A percentile compares a stretch with the other conserved stretches of the same genome.
phyloP scores from a whole-genome alignment of 2,329 filamentous ascomycete genomes.

The Botrytis fabae region DNA sequence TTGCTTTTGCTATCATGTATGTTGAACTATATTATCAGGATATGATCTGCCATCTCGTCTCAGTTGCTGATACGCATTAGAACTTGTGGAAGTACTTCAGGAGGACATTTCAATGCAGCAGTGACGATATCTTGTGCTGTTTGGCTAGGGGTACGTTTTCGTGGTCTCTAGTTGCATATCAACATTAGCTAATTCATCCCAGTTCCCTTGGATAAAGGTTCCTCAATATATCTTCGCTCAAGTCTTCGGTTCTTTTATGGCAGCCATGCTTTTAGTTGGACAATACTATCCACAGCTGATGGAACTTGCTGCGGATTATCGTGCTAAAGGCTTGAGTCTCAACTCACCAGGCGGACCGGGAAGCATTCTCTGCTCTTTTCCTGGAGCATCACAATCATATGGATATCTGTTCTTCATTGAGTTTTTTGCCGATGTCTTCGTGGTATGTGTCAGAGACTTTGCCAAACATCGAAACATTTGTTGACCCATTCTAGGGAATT shows the following conservation, averaged over 20 bases:
- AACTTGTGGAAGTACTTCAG: slow-evolving; percentile 53
- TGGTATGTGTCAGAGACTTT: slow-evolving; percentile 36
- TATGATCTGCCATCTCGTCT: background rate
- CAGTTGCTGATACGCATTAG: slow-evolving; percentile 6
- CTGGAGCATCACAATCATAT: slow-evolving; percentile 49
- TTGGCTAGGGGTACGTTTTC: slow-evolving; percentile 51
- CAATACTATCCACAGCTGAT: slow-evolving; percentile 56
- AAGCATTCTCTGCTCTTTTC: slow-evolving; percentile 56
- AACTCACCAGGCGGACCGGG: slow-evolving; percentile 53
- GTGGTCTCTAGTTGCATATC: background rate
- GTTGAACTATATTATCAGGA: background rate
- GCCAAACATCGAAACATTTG: background rate
- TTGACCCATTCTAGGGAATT: slow-evolving; percentile 41
- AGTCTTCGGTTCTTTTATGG: slow-evolving; percentile 57
- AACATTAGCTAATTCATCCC: background rate
- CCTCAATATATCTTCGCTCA: slow-evolving; percentile 58
- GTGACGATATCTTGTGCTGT: slow-evolving; percentile 49
- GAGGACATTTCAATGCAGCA: slow-evolving; percentile 57
- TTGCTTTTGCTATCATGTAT: slow-evolving; percentile 57
- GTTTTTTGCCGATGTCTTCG: slow-evolving; percentile 59
- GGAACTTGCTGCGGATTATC: slow-evolving; percentile 42
- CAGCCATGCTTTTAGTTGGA: slow-evolving; percentile 55
- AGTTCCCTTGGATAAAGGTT: slow-evolving; percentile 58
- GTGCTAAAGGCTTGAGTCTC: slow-evolving; percentile 40
- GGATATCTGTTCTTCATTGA: slow-evolving; percentile 60